Evolutionary conservation across 1,284 basidiomycete genomes (phyloP).

Genomic region (Melampsora americana): DNA sequence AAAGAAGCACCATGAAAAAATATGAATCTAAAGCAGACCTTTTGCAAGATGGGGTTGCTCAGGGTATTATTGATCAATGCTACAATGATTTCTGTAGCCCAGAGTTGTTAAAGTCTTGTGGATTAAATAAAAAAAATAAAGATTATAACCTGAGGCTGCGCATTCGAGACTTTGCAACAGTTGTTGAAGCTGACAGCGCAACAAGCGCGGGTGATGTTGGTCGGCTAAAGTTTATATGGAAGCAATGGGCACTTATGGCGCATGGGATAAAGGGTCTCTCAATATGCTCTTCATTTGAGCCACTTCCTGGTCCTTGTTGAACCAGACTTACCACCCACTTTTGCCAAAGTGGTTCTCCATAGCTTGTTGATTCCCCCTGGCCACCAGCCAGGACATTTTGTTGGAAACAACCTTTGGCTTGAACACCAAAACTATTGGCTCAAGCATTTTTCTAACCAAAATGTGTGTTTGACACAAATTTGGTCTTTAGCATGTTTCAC

Average conservation of each 20-base stretch:
- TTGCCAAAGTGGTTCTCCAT: slow-evolving; percentile 7
- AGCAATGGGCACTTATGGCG: slow-evolving; percentile 12
- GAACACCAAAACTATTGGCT: slow-evolving; percentile 12
- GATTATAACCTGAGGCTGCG: too few relatives aligned
- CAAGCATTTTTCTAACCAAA: not conserved
- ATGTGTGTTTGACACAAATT: too few relatives aligned
- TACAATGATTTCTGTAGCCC: not conserved
- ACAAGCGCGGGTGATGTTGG: slow-evolving; percentile 8
- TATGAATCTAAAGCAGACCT: not conserved
- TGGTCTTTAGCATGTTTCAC: too few relatives aligned
- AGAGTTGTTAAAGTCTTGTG: not conserved
- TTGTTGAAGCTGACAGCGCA: slow-evolving; percentile 10
- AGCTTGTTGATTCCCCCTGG: slow-evolving; percentile 11
- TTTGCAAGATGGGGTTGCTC: not conserved
- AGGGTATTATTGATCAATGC: slow-evolving; percentile 3
- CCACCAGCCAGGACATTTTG: slow-evolving; percentile 2
- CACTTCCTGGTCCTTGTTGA: slow-evolving; percentile 2
- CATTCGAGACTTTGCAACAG: slow-evolving; percentile 17
- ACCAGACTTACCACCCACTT: slow-evolving; percentile 2
- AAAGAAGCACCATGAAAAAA: not conserved
- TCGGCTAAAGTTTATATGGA: slow-evolving; percentile 1
- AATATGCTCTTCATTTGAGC: slow-evolving; percentile 19
- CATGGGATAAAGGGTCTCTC: slow-evolving; percentile 21
- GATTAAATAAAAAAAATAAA: not conserved
- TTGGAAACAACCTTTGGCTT: slow-evolving; percentile 14